Evolutionary conservation across 495 filamentous ascomycete genomes (phyloP).

Genomic region (Penicillium cataractarum): DNA sequence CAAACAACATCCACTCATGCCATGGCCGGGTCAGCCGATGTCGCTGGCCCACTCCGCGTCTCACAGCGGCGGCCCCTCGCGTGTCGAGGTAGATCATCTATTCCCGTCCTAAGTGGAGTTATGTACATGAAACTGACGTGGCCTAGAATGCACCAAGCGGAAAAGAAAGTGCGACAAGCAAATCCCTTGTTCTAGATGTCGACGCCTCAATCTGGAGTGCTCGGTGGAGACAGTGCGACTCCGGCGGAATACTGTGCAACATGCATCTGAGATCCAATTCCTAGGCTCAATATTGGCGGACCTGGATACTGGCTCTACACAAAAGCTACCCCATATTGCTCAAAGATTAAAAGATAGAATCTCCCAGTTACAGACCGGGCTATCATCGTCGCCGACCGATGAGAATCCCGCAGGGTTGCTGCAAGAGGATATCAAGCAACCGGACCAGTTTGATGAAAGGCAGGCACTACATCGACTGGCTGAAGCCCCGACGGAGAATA

Average conservation of each 20-base stretch:
- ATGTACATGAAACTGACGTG: slow-evolving; percentile 9
- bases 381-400: slow-evolving; percentile 7
- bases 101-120: not conserved
- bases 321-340: slow-evolving; percentile 13
- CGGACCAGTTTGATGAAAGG: slow-evolving; percentile 12
- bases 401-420: not conserved
- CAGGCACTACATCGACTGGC: slow-evolving; percentile 7
- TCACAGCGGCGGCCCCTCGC: slow-evolving; percentile 39
- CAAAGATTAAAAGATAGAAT: slow-evolving; percentile 28
- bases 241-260: slow-evolving; percentile 30
- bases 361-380: slow-evolving; percentile 26
- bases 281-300: slow-evolving; percentile 29
- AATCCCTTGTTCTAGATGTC: slow-evolving; percentile 35
- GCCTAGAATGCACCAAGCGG: slow-evolving; percentile 35
- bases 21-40: slow-evolving; percentile 18
- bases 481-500: slow-evolving; percentile 20
- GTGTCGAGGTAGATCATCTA: slow-evolving; percentile 31
- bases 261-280: slow-evolving; percentile 37
- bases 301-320: slow-evolving; percentile 21
- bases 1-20: slow-evolving; percentile 3
- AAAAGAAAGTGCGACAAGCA: slow-evolving; percentile 41
- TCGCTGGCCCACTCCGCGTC: slow-evolving; percentile 22
- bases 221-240: slow-evolving; percentile 36
- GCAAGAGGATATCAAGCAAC: slow-evolving; percentile 9
- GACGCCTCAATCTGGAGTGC: slow-evolving; percentile 33